Evolutionary conservation across 192 early-diverging fungal species (phyloP).

Genomic region (Rhizoclosmatium sp.): DNA sequence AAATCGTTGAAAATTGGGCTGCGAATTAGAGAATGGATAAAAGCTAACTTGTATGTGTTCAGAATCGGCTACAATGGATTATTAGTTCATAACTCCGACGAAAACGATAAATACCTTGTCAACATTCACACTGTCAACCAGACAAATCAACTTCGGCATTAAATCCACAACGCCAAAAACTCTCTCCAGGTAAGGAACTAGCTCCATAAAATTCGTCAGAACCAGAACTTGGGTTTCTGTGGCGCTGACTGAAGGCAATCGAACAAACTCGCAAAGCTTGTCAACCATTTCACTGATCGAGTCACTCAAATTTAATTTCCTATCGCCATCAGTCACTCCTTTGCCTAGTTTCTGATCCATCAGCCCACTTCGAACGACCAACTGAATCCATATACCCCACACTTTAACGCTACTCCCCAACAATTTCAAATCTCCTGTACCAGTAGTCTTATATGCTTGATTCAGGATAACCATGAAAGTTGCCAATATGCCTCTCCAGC

Average conservation of each 20-base stretch:
- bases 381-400: constrained; percentile 58
- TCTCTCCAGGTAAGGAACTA: constrained; percentile 53
- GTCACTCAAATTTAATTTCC: neutral
- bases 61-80: constrained; percentile 38
- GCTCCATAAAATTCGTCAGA: constrained; percentile 49
- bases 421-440: constrained; percentile 42
- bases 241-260: neutral
- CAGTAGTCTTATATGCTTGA: constrained; percentile 38
- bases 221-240: constrained; percentile 69
- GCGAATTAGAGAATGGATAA: constrained; percentile 46
- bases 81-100: neutral
- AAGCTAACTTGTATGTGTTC: constrained; percentile 46
- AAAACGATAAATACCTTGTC: constrained; percentile 28
- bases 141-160: constrained; percentile 41
- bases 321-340: neutral
- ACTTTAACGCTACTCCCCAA: constrained; percentile 68
- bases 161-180: constrained; percentile 37
- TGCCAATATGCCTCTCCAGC: constrained; percentile 44
- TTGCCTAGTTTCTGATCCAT: constrained; percentile 19
- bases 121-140: constrained; percentile 45
- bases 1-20: constrained; percentile 48
- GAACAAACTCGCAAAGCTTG: constrained; percentile 15
- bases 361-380: constrained; percentile 36
- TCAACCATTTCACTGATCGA: constrained; percentile 11
- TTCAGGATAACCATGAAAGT: constrained; percentile 55